A percentile compares a stretch with the other conserved stretches of the same genome.
Conservation (phyloP, 345 rosid genomes). For the Citrus inodora region DNA sequence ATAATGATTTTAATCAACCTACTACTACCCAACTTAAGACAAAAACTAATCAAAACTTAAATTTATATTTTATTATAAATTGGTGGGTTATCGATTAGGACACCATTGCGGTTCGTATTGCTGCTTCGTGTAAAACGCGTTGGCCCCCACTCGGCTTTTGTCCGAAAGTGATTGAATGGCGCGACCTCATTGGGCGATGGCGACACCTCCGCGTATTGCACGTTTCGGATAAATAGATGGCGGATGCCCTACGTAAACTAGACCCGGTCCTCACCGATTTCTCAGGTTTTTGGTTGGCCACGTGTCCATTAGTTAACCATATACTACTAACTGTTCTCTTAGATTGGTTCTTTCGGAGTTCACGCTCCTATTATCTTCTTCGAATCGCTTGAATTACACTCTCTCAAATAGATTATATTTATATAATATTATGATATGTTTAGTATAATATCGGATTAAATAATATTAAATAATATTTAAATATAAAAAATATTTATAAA, state of each 20-base stretch:
- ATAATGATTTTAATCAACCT: neutral
- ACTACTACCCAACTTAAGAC: neutral
- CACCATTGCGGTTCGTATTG: neutral
- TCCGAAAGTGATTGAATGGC: neutral
- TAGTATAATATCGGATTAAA: no score
- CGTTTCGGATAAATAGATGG: constrained; percentile 5
- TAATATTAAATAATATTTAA: rapidly evolving
- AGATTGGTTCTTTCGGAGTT: neutral
- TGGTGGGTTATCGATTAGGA: neutral
- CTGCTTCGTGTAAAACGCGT: constrained; percentile 25
- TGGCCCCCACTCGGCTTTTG: constrained; percentile 12
- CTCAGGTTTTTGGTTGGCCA: constrained; percentile 1
- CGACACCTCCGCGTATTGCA: constrained; percentile 19
- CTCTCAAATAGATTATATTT: neutral
- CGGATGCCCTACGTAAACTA: constrained; percentile 35
- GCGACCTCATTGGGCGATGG: constrained; percentile 17
- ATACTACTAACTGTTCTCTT: constrained; percentile 26
- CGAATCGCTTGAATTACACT: constrained; percentile 3
- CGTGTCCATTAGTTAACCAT: constrained; percentile 22
- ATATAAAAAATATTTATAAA: no score
- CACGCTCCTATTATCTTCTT: neutral
- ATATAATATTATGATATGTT: no score
- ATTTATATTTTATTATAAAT: neutral
- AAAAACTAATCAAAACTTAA: neutral
- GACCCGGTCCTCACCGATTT: constrained; percentile 22